Percentiles rank a stretch among this genome's conserved stretches.
Evolutionary conservation across 495 filamentous ascomycete genomes (phyloP).

Genomic region (Lindgomyces ingoldianus): DNA sequence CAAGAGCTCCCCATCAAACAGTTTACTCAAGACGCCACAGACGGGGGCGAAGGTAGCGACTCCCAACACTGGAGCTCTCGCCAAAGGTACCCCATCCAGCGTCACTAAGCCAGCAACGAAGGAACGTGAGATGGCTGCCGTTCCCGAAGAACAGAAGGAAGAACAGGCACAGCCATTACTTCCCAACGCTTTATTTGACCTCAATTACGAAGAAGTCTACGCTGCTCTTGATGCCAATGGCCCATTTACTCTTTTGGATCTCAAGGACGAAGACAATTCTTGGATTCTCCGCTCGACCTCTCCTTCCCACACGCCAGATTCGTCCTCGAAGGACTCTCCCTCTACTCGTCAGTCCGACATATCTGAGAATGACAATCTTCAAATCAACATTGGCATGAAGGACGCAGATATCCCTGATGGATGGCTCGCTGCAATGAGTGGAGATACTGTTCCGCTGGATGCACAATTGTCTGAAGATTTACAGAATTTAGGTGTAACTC

Average conservation of each 20-base stretch:
- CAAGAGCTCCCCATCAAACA: slow-evolving; percentile 33
- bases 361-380: slow-evolving; percentile 35
- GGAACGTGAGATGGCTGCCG: slow-evolving; percentile 10
- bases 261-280: slow-evolving; percentile 33
- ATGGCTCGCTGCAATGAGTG: slow-evolving; percentile 17
- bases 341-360: slow-evolving; percentile 33
- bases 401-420: slow-evolving; percentile 22
- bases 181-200: slow-evolving; percentile 18
- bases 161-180: slow-evolving; percentile 7
- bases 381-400: slow-evolving; percentile 26
- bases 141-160: slow-evolving; percentile 1
- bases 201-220: slow-evolving; percentile 23
- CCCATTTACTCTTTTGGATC: slow-evolving; percentile 22
- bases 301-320: slow-evolving; percentile 23
- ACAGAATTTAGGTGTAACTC: slow-evolving; percentile 7
- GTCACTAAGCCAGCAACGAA: slow-evolving; percentile 16
- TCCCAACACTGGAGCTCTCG: slow-evolving; percentile 27
- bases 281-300: slow-evolving; percentile 30
- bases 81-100: slow-evolving; percentile 27
- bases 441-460: slow-evolving; percentile 21
- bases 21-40: slow-evolving; percentile 35
- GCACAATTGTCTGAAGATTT: slow-evolving; percentile 27
- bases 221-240: slow-evolving; percentile 18
- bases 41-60: slow-evolving; percentile 32
- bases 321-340: slow-evolving; percentile 29